These are phyloP conservation scores for Suillus lakei DNA, from an alignment of 768 basidiomycete species.

Conservation along the genomic window DNA sequence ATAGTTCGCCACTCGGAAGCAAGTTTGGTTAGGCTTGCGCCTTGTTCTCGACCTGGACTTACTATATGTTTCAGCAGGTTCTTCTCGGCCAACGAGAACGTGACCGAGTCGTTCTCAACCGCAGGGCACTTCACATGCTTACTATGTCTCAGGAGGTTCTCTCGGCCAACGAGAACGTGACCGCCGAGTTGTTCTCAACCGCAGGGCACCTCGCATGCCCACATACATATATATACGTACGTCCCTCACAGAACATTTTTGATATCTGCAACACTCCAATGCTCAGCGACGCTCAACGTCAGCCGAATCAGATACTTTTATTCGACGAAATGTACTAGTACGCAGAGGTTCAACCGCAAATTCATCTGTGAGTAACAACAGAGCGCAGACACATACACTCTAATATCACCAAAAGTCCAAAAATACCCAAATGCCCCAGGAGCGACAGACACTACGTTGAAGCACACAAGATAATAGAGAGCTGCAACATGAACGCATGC, in stretches of 20 bases:
- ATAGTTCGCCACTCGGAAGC: neutral
- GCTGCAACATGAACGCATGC: neutral
- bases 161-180: neutral
- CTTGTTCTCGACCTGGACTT: neutral
- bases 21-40: neutral
- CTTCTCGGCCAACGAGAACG: neutral
- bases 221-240: neutral
- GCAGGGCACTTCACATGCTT: too few species aligned
- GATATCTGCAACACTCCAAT: neutral
- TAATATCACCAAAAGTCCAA: neutral
- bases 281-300: neutral
- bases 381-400: neutral
- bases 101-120: too few species aligned
- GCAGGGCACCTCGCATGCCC: neutral
- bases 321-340: neutral
- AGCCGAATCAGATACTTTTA: neutral
- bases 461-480: neutral
- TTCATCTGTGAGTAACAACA: neutral
- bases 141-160: neutral
- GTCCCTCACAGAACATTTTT: neutral
- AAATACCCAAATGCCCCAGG: neutral
- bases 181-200: neutral
- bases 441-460: conserved; percentile 3
- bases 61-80: neutral
- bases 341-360: neutral